Base-by-base conservation (phyloP, 108 stramenopile genomes). In the Stephanodiscus triporus region DNA sequence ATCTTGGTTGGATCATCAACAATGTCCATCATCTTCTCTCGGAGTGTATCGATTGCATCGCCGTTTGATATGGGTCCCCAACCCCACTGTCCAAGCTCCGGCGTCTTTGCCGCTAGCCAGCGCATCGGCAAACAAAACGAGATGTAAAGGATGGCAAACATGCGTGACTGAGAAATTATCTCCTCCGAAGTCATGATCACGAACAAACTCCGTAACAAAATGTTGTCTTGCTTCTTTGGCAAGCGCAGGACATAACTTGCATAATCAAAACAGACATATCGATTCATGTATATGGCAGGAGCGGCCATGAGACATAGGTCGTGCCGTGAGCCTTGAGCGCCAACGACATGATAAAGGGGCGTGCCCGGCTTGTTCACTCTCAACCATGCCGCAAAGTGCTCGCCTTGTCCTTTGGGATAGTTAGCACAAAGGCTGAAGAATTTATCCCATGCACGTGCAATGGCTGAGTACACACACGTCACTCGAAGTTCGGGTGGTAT, bases 361-460 rank as follows among this genome's bases (percentile, higher is more conserved):
- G 23, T 37, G 13, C 23, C 27, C 23, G 62, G 62, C 24, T 63
- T 24, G 37, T 63, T 24, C 43, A 38, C 23, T 22, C 23, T 23
- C 32, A 63, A 10, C 62, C 62, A 63, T 38, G 24, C 62, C 10
- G 32, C 23, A 37, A 63, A 63, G 23, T 38, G 38, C 47, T 63
- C 62, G 38, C 62, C 62, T 38, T 63, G 62, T 48, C 62, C 62
- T 37, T 63, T 63, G 24, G 62, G 62, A 48, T 63, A 63, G 62
- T 63, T 63, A 24, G 62, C 23, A 63, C 26, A 27, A 27, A 63
- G 62, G 62, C 62, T 63, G 47, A 63, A 63, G 32, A 38, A 24
- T 37, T 63, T 63, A 37, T 48, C 26, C 32, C 9, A 40, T 40
- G 62, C 36, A 3, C 34, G 36, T 22, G 37, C 23, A 37, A 63